These are phyloP conservation scores for Porogramme epimiltina DNA, from an alignment of 1,284 basidiomycete species.

Conservation along the genomic window DNA sequence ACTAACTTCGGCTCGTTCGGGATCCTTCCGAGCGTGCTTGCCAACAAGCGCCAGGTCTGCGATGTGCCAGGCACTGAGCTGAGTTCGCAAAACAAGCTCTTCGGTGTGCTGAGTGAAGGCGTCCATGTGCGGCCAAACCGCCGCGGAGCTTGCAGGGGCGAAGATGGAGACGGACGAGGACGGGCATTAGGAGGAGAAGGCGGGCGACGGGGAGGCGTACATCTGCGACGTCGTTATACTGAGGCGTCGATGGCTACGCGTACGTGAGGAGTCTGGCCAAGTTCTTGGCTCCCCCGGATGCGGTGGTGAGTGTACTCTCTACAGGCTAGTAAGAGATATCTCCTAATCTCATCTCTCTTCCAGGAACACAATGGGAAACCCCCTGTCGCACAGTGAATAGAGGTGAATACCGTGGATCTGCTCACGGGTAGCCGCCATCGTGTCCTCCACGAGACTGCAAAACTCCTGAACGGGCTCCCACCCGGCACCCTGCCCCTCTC, in stretches of 20 bases:
- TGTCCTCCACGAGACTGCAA: constrained; percentile 33
- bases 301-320: constrained; percentile 16
- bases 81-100: constrained; percentile 38
- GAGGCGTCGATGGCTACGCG: constrained; percentile 70
- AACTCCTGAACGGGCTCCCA: constrained; percentile 23
- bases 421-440: constrained; percentile 60
- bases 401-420: constrained; percentile 57
- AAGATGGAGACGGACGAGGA: constrained; percentile 18
- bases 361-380: constrained; percentile 17
- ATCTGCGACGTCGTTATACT: constrained; percentile 72
- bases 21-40: constrained; percentile 47
- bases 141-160: constrained; percentile 21
- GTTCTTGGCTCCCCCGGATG: constrained; percentile 46
- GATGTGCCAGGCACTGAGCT: constrained; percentile 33
- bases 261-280: constrained; percentile 75
- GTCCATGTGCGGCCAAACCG: constrained; percentile 18
- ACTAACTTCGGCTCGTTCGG: constrained; percentile 66
- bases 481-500: constrained; percentile 3
- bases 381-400: constrained; percentile 57
- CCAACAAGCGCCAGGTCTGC: constrained; percentile 46
- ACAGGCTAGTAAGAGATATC: not conserved
- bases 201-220: constrained; percentile 60
- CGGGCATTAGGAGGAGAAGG: constrained; percentile 50
- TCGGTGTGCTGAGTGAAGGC: constrained; percentile 30
- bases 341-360: not conserved